These are phyloP conservation scores for Spergularia azorica DNA, from an alignment of 179 eudicot species.

Conservation along the genomic window DNA sequence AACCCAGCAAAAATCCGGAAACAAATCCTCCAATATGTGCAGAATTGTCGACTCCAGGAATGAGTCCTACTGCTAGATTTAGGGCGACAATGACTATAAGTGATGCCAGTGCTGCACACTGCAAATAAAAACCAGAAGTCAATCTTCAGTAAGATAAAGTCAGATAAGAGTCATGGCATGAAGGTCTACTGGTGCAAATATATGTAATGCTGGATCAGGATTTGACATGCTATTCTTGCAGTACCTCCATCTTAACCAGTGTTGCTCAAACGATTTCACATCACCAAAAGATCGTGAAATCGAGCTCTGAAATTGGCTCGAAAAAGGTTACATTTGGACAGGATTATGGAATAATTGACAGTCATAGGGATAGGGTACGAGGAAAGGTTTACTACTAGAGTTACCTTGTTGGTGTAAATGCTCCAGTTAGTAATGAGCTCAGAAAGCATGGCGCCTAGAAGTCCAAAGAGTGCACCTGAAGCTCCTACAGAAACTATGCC, in stretches of 20 bases:
- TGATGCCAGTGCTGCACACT: slow-evolving; percentile 43
- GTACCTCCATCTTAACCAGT: no score
- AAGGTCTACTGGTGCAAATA: no score
- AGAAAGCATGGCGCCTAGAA: slow-evolving; percentile 52
- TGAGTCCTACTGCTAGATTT: slow-evolving; percentile 43
- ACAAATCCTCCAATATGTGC: slow-evolving; percentile 50
- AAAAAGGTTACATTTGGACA: no score
- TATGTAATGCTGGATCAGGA: no score
- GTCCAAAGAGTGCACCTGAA: slow-evolving; percentile 52
- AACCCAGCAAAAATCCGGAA: slow-evolving; percentile 46
- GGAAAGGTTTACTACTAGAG: background rate
- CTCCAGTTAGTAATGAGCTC: slow-evolving; percentile 52
- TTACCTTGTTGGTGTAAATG: slow-evolving; percentile 43
- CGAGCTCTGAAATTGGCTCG: no score
- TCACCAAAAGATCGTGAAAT: no score
- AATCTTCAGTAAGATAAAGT: background rate
- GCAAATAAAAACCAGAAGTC: slow-evolving; percentile 2
- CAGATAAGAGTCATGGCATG: background rate
- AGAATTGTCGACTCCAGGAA: slow-evolving; percentile 47
- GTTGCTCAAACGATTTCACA: no score
- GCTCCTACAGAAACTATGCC: slow-evolving; percentile 44
- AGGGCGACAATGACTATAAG: slow-evolving; percentile 31
- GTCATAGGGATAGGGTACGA: no score
- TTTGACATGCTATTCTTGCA: no score
- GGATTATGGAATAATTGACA: no score